A percentile compares a stretch with the other conserved stretches of the same genome.
Conservation (phyloP, 129 eudicot species). For the Solidago caesia region DNA sequence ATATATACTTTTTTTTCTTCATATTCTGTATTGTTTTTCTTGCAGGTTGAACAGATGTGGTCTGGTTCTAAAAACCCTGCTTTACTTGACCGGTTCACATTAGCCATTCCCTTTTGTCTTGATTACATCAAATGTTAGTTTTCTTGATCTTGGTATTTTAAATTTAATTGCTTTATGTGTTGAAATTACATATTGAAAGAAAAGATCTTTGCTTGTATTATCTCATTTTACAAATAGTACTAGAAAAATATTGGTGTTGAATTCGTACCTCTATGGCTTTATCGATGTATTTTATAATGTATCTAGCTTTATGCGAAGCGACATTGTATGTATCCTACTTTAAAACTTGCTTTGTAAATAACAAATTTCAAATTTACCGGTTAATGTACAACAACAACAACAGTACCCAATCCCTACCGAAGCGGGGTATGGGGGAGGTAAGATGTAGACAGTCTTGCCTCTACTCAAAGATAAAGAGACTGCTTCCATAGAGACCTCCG, state of each 20-base stretch:
- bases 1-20: background rate
- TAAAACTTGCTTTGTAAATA: background rate
- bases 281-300: too few species aligned
- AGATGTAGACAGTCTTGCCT: too few species aligned
- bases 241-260: background rate
- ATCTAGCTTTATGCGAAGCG: too few species aligned
- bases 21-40: background rate
- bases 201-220: background rate
- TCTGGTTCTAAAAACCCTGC: conserved; percentile 4
- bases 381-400: too few species aligned
- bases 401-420: too few species aligned
- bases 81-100: conserved; percentile 16
- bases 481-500: too few species aligned
- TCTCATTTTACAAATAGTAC: background rate
- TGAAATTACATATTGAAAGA: background rate
- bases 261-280: too few species aligned
- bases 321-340: too few species aligned
- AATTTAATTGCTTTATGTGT: background rate
- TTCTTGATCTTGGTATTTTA: background rate
- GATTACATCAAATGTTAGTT: conserved; percentile 12
- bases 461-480: too few species aligned
- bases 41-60: conserved; percentile 20
- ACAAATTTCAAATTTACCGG: background rate
- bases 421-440: too few species aligned
- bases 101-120: conserved; percentile 19